These are phyloP conservation scores for Verbascum thapsus DNA, from an alignment of 257 asterid species.

Conservation along the genomic window DNA sequence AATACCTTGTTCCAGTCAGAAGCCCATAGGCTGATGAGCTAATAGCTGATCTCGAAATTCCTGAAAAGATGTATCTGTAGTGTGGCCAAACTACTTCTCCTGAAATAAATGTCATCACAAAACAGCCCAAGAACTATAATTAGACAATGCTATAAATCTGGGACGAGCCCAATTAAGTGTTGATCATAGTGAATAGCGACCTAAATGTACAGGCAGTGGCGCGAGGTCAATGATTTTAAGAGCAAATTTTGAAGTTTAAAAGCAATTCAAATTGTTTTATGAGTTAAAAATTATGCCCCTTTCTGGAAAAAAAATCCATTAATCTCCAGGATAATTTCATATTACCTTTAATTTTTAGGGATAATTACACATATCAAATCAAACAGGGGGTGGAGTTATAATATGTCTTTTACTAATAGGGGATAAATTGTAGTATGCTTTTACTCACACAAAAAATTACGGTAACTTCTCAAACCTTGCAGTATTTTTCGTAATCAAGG, in stretches of 20 bases:
- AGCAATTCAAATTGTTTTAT: not conserved
- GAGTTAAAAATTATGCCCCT: not conserved
- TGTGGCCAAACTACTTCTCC: slow-evolving; percentile 75
- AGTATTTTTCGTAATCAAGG: too few relatives aligned
- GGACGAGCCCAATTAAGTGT: not conserved
- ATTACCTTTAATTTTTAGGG: too few relatives aligned
- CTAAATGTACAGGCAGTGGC: not conserved
- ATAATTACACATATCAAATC: too few relatives aligned
- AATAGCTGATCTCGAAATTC: slow-evolving; percentile 59
- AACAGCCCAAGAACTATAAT: slow-evolving; percentile 15
- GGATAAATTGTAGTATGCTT: too few relatives aligned
- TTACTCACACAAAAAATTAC: too few relatives aligned
- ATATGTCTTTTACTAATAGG: too few relatives aligned
- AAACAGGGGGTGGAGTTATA: too few relatives aligned
- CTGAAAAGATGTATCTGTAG: slow-evolving; percentile 49
- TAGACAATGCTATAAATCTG: not conserved
- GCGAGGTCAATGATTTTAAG: too few relatives aligned
- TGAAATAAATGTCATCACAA: slow-evolving; percentile 38
- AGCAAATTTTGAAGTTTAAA: too few relatives aligned
- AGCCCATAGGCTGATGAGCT: slow-evolving; percentile 69
- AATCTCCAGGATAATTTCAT: too few relatives aligned
- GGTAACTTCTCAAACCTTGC: too few relatives aligned
- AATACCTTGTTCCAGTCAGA: slow-evolving; percentile 79
- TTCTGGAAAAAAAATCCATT: not conserved
- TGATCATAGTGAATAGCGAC: not conserved